Evolutionary conservation across 106 monocot species (phyloP).

Genomic region (Chionographis japonica): DNA sequence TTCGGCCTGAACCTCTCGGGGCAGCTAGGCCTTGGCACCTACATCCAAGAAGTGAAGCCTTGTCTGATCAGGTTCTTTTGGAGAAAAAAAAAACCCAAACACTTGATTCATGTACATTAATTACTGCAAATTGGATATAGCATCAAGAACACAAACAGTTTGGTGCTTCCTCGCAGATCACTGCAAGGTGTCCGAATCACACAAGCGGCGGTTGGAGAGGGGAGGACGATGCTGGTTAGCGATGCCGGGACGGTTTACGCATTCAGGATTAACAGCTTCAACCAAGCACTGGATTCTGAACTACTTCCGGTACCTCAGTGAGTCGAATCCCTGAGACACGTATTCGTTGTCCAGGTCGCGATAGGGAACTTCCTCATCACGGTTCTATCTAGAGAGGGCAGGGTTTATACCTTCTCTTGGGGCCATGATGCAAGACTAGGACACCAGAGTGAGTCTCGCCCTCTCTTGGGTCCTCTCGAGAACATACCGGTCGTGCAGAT

Average conservation of each 20-base stretch:
- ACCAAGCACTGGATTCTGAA: constrained; percentile 35
- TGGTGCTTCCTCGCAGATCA: constrained; percentile 21
- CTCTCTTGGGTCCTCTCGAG: constrained; percentile 30
- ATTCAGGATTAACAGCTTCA: constrained; percentile 41
- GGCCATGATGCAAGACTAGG: constrained; percentile 35
- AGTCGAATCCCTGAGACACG: constrained; percentile 39
- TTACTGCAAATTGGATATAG: constrained; percentile 3
- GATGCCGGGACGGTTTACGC: constrained; percentile 38
- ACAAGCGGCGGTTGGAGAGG: constrained; percentile 46
- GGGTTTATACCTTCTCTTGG: constrained; percentile 56
- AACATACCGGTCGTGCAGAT: constrained; percentile 46
- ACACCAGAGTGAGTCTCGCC: constrained; percentile 46
- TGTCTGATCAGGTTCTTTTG: constrained; percentile 30
- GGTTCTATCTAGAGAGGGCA: constrained; percentile 51
- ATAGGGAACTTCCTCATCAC: constrained; percentile 53
- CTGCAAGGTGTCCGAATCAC: constrained; percentile 41
- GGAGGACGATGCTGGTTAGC: constrained; percentile 47
- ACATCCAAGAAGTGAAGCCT: constrained; percentile 41
- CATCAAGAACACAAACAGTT: constrained; percentile 3
- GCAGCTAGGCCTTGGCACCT: constrained; percentile 47
- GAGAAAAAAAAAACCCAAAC: too few species aligned
- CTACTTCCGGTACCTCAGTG: constrained; percentile 24
- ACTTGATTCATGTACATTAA: neutral
- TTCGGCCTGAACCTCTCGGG: constrained; percentile 50
- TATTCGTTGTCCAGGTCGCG: constrained; percentile 44